Evolutionary conservation across 1,284 basidiomycete species (phyloP).

Genomic region (Rhizoctonia solani): DNA sequence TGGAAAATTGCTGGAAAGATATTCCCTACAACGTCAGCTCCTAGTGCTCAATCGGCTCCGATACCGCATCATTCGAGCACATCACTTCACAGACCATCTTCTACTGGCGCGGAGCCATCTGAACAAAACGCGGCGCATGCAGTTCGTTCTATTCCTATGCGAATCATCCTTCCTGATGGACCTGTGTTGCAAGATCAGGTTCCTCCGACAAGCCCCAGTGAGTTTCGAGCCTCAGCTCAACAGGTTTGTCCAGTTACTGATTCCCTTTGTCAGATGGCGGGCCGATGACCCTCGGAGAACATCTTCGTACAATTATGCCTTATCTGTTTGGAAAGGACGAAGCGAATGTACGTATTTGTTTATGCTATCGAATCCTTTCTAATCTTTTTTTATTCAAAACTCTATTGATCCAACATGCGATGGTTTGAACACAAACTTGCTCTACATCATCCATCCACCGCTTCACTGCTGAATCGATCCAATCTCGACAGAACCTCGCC

Average conservation of each 20-base stretch:
- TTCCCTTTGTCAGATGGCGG: conserved; percentile 28
- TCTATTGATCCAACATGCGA: too few relatives aligned
- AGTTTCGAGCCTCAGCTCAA: neutral
- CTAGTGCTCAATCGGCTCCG: conserved; percentile 43
- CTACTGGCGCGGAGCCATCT: conserved; percentile 23
- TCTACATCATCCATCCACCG: too few relatives aligned
- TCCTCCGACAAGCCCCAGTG: conserved; percentile 57
- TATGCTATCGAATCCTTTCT: neutral
- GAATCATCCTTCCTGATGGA: conserved; percentile 86
- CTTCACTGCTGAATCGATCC: too few relatives aligned
- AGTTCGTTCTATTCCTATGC: conserved; percentile 83
- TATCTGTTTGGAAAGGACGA: conserved; percentile 50
- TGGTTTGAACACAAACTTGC: too few relatives aligned
- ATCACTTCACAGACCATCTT: conserved; percentile 15
- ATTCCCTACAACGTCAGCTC: conserved; percentile 61
- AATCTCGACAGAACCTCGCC: conserved; percentile 53
- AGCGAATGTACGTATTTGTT: conserved; percentile 39
- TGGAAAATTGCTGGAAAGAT: conserved; percentile 90
- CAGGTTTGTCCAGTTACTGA: neutral
- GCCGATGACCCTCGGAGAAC: conserved; percentile 47
- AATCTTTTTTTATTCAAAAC: neutral
- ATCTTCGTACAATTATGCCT: conserved; percentile 49
- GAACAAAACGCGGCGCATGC: conserved; percentile 72
- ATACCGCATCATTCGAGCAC: conserved; percentile 14
- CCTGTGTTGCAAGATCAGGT: conserved; percentile 89